Evolutionary conservation across 2,329 filamentous ascomycete genomes (phyloP), one percentile per base, ranked within the genome.

Genomic region (Mycogone perniciosa): DNA sequence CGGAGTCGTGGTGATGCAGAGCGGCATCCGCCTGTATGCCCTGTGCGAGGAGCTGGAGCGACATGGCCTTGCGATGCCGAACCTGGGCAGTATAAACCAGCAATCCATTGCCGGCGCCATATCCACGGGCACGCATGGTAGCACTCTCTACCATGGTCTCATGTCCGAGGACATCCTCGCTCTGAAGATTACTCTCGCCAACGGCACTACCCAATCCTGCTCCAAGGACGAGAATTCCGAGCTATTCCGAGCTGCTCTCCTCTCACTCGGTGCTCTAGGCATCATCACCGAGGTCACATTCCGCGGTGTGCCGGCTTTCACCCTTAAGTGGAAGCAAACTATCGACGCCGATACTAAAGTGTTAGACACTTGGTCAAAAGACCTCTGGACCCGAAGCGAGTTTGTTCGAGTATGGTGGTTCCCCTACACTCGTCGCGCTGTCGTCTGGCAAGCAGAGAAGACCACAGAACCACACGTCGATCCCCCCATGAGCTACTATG

Each of bases 391-490:
- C 1, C 79, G 83, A 54, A 82, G 85, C 54, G 90, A 97, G 67
- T 99, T 92, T 63, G 89, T 95, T 29, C 81, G 93, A 30, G 89
- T 96, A 30, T 99, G 93, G 92, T 99, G 93, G 93, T 84, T 96
- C 64, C 93, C 93, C 0, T 96, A 97, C 71, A 89, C 88, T 64
- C 82, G 89, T 50, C 81, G 89, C 42, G 89, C 89, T 0, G 88
- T 97, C 44, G 80, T 95, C 42, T 99, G 93, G 93, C 81, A 82
- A 38, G 93, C 90, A n/a, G 79, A 89, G 44, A 86, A 87, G 65
- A 89, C 88, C 1, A 73, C 81, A 7, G 80, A 85, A 51, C 74
- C 82, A 0, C 70, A 77, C 38, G 71, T 72, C 11, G 71, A 80
- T 6, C 83, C 87, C 2, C 78, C 79, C 2, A 74, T 71, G 48